Conservation (phyloP, 371 early-diverging fungal genomes). For the Umbelopsis sp. region DNA sequence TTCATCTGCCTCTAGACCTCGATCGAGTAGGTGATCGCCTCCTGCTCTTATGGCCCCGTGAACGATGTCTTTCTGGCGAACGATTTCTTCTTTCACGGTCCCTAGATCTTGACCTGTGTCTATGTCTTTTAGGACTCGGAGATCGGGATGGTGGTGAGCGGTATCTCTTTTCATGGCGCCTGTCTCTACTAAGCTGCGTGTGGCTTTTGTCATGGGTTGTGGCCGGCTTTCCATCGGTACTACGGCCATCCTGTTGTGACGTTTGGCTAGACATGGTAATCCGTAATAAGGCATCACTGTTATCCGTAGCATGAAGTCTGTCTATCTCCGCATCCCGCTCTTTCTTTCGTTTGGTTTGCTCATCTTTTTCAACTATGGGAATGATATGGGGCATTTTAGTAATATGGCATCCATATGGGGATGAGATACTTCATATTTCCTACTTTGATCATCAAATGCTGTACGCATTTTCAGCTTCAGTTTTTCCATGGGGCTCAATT, state of each 20-base stretch:
- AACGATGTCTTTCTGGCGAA: constrained; percentile 2
- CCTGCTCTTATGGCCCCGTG: constrained; percentile 17
- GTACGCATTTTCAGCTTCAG: constrained; percentile 51
- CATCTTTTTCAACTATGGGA: constrained; percentile 7
- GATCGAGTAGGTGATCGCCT: constrained; percentile 17
- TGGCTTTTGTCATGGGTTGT: too few relatives aligned
- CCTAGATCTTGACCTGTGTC: constrained; percentile 12
- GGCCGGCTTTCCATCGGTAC: constrained; percentile 4
- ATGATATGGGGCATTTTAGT: background rate
- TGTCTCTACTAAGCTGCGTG: background rate
- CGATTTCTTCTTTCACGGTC: constrained; percentile 6
- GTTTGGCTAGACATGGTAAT: constrained; percentile 5
- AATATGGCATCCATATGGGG: background rate
- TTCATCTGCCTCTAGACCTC: constrained; percentile 16
- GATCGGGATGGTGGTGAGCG: background rate
- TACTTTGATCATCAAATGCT: constrained; percentile 54
- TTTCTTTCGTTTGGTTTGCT: constrained; percentile 12
- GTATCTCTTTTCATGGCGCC: background rate
- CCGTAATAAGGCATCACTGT: constrained; percentile 14
- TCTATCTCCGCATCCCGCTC: constrained; percentile 19
- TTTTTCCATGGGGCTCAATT: constrained; percentile 57
- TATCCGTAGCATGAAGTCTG: background rate
- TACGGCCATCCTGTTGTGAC: background rate
- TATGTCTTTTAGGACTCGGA: background rate
- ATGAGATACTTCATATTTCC: constrained; percentile 14